Conservation (phyloP, 1,139 yeast genomes). For the Pneumocystis murina region DNA sequence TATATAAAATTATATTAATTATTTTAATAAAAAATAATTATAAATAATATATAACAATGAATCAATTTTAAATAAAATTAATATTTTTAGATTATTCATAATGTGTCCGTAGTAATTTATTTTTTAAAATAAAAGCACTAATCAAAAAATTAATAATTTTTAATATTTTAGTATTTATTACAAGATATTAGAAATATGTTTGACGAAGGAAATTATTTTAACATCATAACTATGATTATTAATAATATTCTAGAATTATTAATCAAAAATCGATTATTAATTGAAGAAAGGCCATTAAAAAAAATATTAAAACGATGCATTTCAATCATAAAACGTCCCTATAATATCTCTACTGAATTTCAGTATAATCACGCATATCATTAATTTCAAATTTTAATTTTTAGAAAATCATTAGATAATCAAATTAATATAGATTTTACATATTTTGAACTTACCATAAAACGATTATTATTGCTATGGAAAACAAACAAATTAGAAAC, state of each 20-base stretch:
- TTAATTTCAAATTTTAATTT: not conserved
- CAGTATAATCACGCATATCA: not conserved
- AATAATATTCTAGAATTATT: not conserved
- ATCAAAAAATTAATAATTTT: not conserved
- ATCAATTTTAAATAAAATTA: too few species aligned
- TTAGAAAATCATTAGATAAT: not conserved
- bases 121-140: not conserved
- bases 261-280: not conserved
- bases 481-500: not conserved
- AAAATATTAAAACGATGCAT: not conserved
- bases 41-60: too few species aligned
- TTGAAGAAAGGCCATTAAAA: slow-evolving; percentile 1
- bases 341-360: not conserved
- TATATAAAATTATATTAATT: too few species aligned
- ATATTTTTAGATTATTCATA: too few species aligned
- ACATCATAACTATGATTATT: not conserved
- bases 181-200: not conserved
- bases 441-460: not conserved
- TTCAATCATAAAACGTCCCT: not conserved
- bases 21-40: too few species aligned
- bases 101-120: not conserved
- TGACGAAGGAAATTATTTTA: not conserved
- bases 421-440: not conserved
- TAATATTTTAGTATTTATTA: too few species aligned
- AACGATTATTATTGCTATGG: not conserved